A percentile compares a stretch with the other conserved stretches of the same genome.
Conservation (phyloP, 345 rosid species). For the Cardamine resedifolia region DNA sequence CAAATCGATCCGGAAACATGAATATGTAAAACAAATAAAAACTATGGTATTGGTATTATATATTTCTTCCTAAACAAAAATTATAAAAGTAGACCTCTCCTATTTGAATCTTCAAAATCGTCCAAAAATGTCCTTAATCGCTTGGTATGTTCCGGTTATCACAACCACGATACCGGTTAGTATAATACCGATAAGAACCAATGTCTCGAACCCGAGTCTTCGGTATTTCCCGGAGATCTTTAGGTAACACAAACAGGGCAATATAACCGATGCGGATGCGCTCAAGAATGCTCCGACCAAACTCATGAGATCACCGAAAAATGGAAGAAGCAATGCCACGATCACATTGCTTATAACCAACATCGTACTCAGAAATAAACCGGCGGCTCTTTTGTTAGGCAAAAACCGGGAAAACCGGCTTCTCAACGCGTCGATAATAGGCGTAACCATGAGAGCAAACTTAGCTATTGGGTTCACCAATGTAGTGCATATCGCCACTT, state of each 20-base stretch:
- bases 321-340: slow-evolving; percentile 54
- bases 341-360: slow-evolving; percentile 49
- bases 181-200: slow-evolving; percentile 34
- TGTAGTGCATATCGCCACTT: slow-evolving; percentile 66
- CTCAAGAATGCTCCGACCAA: slow-evolving; percentile 66
- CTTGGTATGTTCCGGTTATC: slow-evolving; percentile 52
- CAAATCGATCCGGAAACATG: background rate
- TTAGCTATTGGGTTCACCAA: slow-evolving; percentile 61
- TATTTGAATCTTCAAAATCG: slow-evolving; percentile 16
- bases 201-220: slow-evolving; percentile 38
- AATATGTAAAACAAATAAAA: background rate
- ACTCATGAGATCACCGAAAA: slow-evolving; percentile 55
- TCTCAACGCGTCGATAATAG: slow-evolving; percentile 46
- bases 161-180: slow-evolving; percentile 40
- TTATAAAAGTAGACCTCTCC: background rate
- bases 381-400: slow-evolving; percentile 28
- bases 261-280: slow-evolving; percentile 45
- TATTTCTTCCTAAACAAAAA: background rate
- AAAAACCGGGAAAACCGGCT: slow-evolving; percentile 31
- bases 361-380: slow-evolving; percentile 42
- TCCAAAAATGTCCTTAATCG: slow-evolving; percentile 42
- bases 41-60: slow-evolving; percentile 1
- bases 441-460: slow-evolving; percentile 60
- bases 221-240: slow-evolving; percentile 49
- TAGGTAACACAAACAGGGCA: slow-evolving; percentile 57